Evolutionary conservation across 441 rosid genomes (phyloP), one percentile per base, ranked within the genome.

Genomic region (Populus hybrid): DNA sequence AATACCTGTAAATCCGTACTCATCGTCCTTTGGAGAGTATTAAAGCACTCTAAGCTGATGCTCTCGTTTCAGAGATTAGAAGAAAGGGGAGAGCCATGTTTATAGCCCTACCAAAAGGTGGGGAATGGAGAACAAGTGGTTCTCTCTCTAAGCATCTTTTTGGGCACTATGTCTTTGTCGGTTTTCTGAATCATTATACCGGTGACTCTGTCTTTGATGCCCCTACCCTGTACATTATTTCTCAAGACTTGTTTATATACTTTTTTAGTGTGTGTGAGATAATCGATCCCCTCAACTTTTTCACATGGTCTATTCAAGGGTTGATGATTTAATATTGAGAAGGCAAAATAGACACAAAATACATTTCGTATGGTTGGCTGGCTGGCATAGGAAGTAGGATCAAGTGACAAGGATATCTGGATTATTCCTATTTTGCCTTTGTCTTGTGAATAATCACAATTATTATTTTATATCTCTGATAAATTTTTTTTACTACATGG

Each of bases 121-220:
- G 9, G 21, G 45, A 16, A 35, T 35, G 38, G 38, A 9, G 11
- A 10, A 3, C 53, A n/a, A 28, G 50, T 40, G 53, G 75, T 33
- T 33, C 20, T 14, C 40, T 65, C 6, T 28, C 35, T 1, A 21
- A 78, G 86, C 76, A 85, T 78, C 84, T 80, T 68, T 68, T 69
- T 67, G 74, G 40, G 79, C 80, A 69, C 14, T 70, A 63, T 53
- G 74, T 2, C 3, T 45, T 74, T 83, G 89, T 83, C 87, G 33
- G 45, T 68, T 78, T 70, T 24, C 26, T 23, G 21, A 42, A 53
- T 68, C 26, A 64, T 64, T 64, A 23, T 64, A 23, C 1, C 5
- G 56, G 56, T 14, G 56, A 45, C 56, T 45, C 4, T 16, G 26
- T 26, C 26, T 26, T 45, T 3, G 5, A 14, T 45, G 56, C 45